Base-by-base conservation (phyloP, 768 basidiomycete species). In the Panaeolus papilionaceus region DNA sequence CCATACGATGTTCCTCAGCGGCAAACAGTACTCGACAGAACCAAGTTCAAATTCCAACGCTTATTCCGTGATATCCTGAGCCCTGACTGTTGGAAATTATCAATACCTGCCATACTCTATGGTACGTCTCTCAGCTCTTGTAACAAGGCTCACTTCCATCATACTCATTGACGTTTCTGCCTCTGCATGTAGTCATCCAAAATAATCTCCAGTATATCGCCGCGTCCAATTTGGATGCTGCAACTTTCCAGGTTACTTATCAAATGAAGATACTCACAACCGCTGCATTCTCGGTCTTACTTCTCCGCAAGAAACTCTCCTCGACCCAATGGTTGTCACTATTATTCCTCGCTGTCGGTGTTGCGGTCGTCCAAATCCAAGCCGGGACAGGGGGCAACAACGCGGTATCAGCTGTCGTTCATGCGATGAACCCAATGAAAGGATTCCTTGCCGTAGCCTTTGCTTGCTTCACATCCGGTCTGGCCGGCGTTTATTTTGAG, bases 221-320 rank as follows among this genome's bases (percentile, higher is more conserved):
- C 39, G 94, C 93, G 5, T 91, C 93, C 49, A 98, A 99, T 78
- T 83, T 99, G 68, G 92, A 95, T 71, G 95, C 94, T 16, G 96
- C 96, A 23, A 98, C 96, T 16, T 99, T 99, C 80, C 96, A 98
- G 79, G 95, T 97, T 76, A 94, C 90, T 51, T 96, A 96, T 79
- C 95, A 97, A 78, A 97, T 97, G 95, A 97, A 97, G 79, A 95
- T 97, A 74, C 88, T 97, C 71, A 96, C 95, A 42, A 97, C 95
- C 23, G 95, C 94, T 18, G 92, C 86, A 45, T 96, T 96, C 78
- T 94, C 93, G 23, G 94, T 96, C 49, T 72, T 93, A 4, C 83
- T 97, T 37, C 85, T 96, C 37, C 88, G 93, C 69, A 92, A 90
- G 75, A 88, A 89, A 72, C 81, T 98, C 40, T 86, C 85, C 33